Conservation (phyloP, 169 alveolate genomes). For the Amoebophrya sp. region DNA sequence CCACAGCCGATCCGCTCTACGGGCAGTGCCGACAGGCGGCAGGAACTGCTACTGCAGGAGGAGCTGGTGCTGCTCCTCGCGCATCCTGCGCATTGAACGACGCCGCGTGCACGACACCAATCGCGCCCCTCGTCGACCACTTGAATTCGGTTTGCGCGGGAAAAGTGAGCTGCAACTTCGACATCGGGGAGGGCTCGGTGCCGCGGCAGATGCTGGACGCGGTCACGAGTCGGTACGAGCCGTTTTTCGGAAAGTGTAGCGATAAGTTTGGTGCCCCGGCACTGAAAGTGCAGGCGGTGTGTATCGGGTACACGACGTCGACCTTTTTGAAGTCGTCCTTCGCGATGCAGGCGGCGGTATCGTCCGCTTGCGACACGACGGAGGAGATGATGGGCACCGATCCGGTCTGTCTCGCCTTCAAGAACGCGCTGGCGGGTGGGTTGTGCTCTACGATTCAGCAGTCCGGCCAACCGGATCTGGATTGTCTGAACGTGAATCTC, state of each 20-base stretch:
- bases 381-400: neutral
- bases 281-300: neutral
- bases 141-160: neutral
- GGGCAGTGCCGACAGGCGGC: neutral
- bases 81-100: neutral
- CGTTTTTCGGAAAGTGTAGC: too few species aligned
- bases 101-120: neutral
- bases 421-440: neutral
- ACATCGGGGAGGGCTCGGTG: neutral
- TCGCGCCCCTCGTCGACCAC: neutral
- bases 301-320: neutral
- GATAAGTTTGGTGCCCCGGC: neutral
- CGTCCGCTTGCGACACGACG: neutral
- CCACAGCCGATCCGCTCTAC: neutral
- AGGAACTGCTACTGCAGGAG: too few species aligned
- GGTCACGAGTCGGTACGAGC: neutral
- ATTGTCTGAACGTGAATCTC: neutral
- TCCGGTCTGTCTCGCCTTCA: neutral
- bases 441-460: neutral
- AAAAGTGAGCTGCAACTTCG: neutral
- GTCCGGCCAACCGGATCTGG: neutral
- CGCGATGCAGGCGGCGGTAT: neutral
- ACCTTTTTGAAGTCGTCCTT: neutral
- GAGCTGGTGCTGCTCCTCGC: too few species aligned
- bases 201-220: neutral